Conservation (phyloP, 2,329 filamentous ascomycete species). For the Aotearoamyces nothofagi region DNA sequence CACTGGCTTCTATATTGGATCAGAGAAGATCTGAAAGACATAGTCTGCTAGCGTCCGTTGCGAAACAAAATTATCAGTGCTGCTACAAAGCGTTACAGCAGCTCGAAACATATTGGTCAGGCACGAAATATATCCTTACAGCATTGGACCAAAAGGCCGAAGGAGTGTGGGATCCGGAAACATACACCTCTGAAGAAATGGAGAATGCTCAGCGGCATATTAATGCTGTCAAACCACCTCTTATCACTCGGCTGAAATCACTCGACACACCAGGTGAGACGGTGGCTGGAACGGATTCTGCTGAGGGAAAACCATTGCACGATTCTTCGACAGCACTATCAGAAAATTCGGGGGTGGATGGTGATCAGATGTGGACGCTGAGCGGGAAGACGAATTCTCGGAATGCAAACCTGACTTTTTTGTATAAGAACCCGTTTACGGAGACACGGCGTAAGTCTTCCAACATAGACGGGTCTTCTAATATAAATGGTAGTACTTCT, state of each 20-base stretch:
- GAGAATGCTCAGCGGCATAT: constrained; percentile 57
- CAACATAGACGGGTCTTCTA: too few species aligned
- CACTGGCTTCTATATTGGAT: too few species aligned
- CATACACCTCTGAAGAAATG: constrained; percentile 57
- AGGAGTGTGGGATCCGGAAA: constrained; percentile 64
- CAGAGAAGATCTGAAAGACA: constrained; percentile 41
- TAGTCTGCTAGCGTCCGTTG: constrained; percentile 62
- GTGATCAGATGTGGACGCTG: too few species aligned
- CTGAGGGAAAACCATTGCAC: constrained; percentile 26
- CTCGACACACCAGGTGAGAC: constrained; percentile 17
- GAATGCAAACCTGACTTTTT: constrained; percentile 66
- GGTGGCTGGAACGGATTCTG: constrained; percentile 7
- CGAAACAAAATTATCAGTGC: constrained; percentile 71
- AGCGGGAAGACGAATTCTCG: constrained; percentile 78
- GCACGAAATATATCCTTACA: constrained; percentile 70
- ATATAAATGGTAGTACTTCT: too few species aligned
- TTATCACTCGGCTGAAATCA: too few species aligned
- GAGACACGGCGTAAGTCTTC: too few species aligned
- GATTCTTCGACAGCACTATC: constrained; percentile 46
- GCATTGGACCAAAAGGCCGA: constrained; percentile 75
- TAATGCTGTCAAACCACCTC: too few species aligned
- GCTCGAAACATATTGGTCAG: constrained; percentile 70
- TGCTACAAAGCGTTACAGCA: constrained; percentile 71
- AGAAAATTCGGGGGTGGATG: too few species aligned
- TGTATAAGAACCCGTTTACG: too few species aligned